phyloP scores from a whole-genome alignment of 306 rosid species.

The Oemleria cerasiformis region DNA sequence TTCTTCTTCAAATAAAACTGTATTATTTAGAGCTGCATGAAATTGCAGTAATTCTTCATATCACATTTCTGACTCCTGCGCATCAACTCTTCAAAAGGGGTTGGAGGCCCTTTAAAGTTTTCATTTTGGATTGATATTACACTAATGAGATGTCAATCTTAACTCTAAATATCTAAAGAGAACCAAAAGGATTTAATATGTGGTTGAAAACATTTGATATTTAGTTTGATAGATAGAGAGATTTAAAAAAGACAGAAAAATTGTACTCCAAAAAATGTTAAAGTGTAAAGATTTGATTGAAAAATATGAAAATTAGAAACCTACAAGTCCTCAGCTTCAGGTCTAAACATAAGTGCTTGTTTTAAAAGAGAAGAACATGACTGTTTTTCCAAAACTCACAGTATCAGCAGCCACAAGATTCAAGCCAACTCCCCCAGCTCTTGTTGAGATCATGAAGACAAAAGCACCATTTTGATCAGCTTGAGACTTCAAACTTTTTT shows the following conservation, averaged over 20 bases:
- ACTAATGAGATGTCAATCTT: not conserved
- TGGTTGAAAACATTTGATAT: not conserved
- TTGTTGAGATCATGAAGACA: constrained; percentile 88
- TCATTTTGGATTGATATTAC: not conserved
- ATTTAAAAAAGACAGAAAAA: too few species aligned
- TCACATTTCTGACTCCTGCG: not conserved
- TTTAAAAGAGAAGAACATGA: not conserved
- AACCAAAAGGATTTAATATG: not conserved
- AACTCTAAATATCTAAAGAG: not conserved
- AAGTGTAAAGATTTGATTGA: not conserved
- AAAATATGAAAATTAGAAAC: not conserved
- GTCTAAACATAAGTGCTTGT: not conserved
- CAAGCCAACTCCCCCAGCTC: constrained; percentile 99
- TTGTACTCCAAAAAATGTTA: not conserved
- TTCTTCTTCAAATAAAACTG: too few species aligned
- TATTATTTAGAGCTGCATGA: not conserved
- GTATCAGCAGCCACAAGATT: constrained; percentile 96
- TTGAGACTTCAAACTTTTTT: constrained; percentile 47
- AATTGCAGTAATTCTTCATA: not conserved
- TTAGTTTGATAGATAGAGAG: not conserved
- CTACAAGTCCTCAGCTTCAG: not conserved
- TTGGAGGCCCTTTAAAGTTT: not conserved
- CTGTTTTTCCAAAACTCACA: constrained; percentile 44
- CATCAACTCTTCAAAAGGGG: not conserved
- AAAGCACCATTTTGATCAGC: constrained; percentile 57